These are phyloP conservation scores for Trichophyton equinum DNA, from an alignment of 2,329 filamentous ascomycete species.

Conservation along the genomic window DNA sequence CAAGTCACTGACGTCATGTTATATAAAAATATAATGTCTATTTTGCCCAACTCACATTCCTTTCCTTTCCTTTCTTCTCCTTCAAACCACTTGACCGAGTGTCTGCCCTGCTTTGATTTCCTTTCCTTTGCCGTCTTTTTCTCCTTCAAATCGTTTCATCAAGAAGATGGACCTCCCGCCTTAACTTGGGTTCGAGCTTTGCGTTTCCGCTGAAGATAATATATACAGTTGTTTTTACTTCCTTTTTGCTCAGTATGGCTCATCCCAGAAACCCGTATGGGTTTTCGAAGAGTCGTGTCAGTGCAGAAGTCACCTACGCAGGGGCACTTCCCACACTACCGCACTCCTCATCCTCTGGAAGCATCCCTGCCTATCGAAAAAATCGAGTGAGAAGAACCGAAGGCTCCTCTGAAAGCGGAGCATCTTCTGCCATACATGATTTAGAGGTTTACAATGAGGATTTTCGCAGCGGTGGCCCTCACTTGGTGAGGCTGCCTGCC, in stretches of 20 bases:
- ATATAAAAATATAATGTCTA: too few relatives aligned
- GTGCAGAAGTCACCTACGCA: neutral
- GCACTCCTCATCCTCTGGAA: neutral
- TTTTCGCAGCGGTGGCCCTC: neutral
- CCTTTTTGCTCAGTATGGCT: neutral
- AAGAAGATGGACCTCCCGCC: too few relatives aligned
- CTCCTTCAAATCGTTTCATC: too few relatives aligned
- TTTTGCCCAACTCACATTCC: too few relatives aligned
- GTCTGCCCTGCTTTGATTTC: too few relatives aligned
- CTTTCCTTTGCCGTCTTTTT: too few relatives aligned
- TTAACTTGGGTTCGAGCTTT: neutral
- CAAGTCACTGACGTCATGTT: too few relatives aligned
- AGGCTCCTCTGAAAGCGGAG: neutral
- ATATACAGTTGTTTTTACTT: neutral
- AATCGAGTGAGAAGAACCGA: neutral
- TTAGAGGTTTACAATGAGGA: neutral
- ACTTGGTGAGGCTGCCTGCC: neutral
- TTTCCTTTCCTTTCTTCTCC: too few relatives aligned
- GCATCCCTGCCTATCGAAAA: neutral
- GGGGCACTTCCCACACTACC: neutral
- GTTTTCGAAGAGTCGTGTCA: neutral
- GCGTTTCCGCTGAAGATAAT: neutral
- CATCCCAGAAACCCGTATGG: neutral
- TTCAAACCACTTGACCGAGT: too few relatives aligned
- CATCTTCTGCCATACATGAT: neutral